Base-by-base conservation (phyloP, 2,329 filamentous ascomycete genomes). In the Incumbomyces delicatus region DNA sequence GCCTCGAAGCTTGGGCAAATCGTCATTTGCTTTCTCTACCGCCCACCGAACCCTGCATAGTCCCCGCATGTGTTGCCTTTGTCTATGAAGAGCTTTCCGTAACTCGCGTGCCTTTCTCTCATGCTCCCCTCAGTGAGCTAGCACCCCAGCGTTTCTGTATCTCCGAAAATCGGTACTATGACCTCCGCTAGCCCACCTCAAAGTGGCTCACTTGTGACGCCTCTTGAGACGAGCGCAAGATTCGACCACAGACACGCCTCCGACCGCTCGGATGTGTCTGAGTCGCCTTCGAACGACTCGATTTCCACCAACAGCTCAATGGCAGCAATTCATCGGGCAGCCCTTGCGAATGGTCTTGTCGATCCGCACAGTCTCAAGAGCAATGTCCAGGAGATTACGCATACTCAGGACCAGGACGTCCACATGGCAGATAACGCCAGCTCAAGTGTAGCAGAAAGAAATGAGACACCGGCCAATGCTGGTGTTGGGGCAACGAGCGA, bases 211-310 rank as follows among this genome's bases (percentile, higher is more conserved):
- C 54, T 66, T 31, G 60, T 64, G n/a, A 65, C 72, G 49, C 70
- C 68, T 1, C 60, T 70, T 22, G 70, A 73, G 53, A 70, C 64
- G 3, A 63, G 62, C 4, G 62, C 64, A 14, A 63, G 65, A 50
- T 71, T 63, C 34, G 50, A 44, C 47, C 53, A 50, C 32, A 27
- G 44, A 33, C 44, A 32, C 11, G 14, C 18, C 8, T 46, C 44
- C 5, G 37, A 46, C 16, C 36, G 36, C 12, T 46, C 44, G 41
- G 44, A 46, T 41, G 22, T 22, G 6, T 45, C 42, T n/a, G 27
- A 11, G 14, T 31, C 42, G 10, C 33, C 42, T 17, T 45, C 42
- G 11, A 37, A 31, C 34, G 42, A 45, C 34, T 45, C 42, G 4
- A 33, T 37, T 27, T 45, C 42, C 33, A 38, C 42, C 16, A 38